These are phyloP conservation scores for Mycosphaerella sp. DNA, from an alignment of 2,329 filamentous ascomycete species.

Conservation along the genomic window DNA sequence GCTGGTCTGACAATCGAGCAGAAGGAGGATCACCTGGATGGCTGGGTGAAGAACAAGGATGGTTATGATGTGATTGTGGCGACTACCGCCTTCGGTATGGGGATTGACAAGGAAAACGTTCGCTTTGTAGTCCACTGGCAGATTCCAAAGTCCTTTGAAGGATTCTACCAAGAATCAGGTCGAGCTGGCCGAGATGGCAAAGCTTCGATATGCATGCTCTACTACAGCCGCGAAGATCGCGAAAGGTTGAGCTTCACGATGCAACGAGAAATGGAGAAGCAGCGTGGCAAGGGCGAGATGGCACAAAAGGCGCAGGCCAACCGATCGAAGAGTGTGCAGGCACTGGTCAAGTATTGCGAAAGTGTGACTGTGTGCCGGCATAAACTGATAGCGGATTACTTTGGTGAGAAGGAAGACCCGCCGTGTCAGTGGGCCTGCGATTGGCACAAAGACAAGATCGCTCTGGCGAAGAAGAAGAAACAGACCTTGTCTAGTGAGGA, in stretches of 20 bases:
- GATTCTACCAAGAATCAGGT: conserved; percentile 92
- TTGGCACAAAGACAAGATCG: conserved; percentile 42
- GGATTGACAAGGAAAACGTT: conserved; percentile 91
- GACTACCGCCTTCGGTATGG: conserved; percentile 96
- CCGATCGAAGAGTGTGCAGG: conserved; percentile 41
- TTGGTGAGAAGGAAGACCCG: conserved; percentile 52
- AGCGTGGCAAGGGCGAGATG: conserved; percentile 31
- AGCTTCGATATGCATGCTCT: conserved; percentile 78
- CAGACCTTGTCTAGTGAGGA: conserved; percentile 43
- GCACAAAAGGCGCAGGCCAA: conserved; percentile 33
- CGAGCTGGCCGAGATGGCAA: conserved; percentile 86
- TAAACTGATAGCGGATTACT: conserved; percentile 66
- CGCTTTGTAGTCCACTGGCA: conserved; percentile 95
- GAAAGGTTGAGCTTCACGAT: conserved; percentile 60
- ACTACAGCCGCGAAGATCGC: conserved; percentile 82
- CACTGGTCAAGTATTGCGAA: conserved; percentile 77
- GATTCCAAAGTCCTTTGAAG: conserved; percentile 87
- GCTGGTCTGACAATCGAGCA: conserved; percentile 58
- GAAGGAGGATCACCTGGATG: conserved; percentile 63
- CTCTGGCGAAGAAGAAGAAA: conserved; percentile 40
- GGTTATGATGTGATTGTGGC: conserved; percentile 91
- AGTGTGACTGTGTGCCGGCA: conserved; percentile 67
- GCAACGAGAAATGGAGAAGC: conserved; percentile 37
- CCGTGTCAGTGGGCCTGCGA: conserved; percentile 46
- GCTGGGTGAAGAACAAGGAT: conserved; percentile 65